Evolutionary conservation across 129 eudicot genomes (phyloP), one percentile per base, ranked within the genome.

Genomic region (Escallonia herrerae): DNA sequence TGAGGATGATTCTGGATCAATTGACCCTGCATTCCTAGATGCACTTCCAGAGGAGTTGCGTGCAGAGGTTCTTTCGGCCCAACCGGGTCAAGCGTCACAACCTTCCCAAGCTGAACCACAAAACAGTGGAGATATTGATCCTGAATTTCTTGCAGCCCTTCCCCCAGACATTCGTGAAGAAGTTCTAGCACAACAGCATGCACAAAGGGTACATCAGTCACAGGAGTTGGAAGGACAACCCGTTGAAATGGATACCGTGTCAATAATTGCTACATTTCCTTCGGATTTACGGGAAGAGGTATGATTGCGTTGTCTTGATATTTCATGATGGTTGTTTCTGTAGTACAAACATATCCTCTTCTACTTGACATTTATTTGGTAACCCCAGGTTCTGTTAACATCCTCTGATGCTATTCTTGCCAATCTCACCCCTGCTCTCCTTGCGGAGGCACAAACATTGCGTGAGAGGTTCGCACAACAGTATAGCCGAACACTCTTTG

Each of bases 41-140:
- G 99, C 99, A n/a, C 99, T 94, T 80, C 99, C 99, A 40, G 95
- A 89, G 77, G 97, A 94, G 80, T 68, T 94, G 74, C 97, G 99
- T 14, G 95, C 95, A 64, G 99, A 94, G 75, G 97, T 94, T 77
- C 95, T 94, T 51, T 88, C 99, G 1, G 89, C 85, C 60, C 90
- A 81, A 76, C 99, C 82, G 61, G 89, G 90, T 48, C 84, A 82
- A 69, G 79, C 62, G 59, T 64, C 87, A 6, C 93, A 84, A 63
- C 84, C 96, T 52, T 65, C 79, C 12, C 83, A 69, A 66, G 61
- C 78, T 38, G 95, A 88, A 72, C 97, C 95, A 9, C 97, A 84
- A 77, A 84, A 80, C 67, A 71, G 74, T 63, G 99, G 78, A 44
- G 99, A 94, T 64, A 94, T 94, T 56, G 99, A 94, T 83, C 99